These are phyloP conservation scores for Suillus lakei DNA, from an alignment of 768 basidiomycete genomes.

Conservation along the genomic window DNA sequence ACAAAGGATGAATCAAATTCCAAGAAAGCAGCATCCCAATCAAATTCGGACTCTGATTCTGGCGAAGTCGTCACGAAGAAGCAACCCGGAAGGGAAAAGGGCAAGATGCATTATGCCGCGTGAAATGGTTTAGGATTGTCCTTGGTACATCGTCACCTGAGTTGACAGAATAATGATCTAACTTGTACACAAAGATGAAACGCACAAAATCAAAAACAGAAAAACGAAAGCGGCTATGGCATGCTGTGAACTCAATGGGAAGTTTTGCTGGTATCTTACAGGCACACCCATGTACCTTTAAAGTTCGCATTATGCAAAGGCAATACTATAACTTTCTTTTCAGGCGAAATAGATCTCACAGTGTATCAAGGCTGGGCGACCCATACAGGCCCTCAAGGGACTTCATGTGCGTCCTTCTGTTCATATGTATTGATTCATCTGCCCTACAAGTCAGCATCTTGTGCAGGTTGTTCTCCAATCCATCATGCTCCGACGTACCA, in stretches of 20 bases:
- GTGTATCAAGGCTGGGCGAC: slow-evolving; percentile 74
- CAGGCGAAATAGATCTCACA: slow-evolving; percentile 88
- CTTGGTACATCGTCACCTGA: slow-evolving; percentile 58
- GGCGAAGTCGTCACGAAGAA: slow-evolving; percentile 46
- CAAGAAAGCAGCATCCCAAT: slow-evolving; percentile 31
- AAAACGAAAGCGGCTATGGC: slow-evolving; percentile 79
- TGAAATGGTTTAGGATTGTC: slow-evolving; percentile 86
- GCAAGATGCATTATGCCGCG: slow-evolving; percentile 71
- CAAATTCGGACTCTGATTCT: slow-evolving; percentile 38
- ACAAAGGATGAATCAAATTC: slow-evolving; percentile 59
- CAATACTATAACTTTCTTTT: slow-evolving; percentile 21
- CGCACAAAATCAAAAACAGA: slow-evolving; percentile 92
- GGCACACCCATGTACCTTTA: slow-evolving; percentile 72
- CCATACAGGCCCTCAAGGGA: slow-evolving; percentile 76
- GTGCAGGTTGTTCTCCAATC: slow-evolving; percentile 76
- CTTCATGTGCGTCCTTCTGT: slow-evolving; percentile 60
- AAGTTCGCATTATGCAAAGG: slow-evolving; percentile 26
- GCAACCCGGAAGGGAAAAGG: slow-evolving; percentile 43
- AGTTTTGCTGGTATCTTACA: slow-evolving; percentile 88
- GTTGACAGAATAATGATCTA: background rate
- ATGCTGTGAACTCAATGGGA: slow-evolving; percentile 75
- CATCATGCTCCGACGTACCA: slow-evolving; percentile 89
- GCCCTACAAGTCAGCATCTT: background rate
- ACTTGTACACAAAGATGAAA: slow-evolving; percentile 69
- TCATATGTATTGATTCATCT: background rate